Percentiles rank a stretch among this genome's conserved stretches.
Evolutionary conservation across 2,329 filamentous ascomycete genomes (phyloP).

Genomic region (Botrytis byssoidea): DNA sequence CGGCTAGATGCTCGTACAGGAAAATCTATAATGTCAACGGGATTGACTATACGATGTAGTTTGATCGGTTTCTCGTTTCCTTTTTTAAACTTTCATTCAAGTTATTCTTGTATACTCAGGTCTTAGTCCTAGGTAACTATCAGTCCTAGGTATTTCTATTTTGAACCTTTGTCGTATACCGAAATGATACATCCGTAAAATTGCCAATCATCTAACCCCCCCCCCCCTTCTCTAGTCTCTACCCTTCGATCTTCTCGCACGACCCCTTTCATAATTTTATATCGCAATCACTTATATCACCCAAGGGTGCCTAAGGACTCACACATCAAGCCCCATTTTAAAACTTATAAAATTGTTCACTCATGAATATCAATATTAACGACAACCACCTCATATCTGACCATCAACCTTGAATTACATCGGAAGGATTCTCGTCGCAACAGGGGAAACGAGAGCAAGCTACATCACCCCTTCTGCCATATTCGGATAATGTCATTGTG

Average conservation of each 20-base stretch:
- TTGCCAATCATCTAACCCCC: neutral
- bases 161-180: neutral
- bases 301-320: neutral
- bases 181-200: slow-evolving; percentile 1
- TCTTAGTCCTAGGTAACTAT: neutral
- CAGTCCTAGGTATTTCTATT: neutral
- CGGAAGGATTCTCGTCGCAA: neutral
- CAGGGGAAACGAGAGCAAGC: neutral
- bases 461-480: neutral
- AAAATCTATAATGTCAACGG: neutral
- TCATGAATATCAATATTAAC: neutral
- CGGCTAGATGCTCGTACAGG: slow-evolving; percentile 1
- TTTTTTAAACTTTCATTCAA: neutral
- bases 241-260: neutral
- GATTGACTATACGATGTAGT: neutral
- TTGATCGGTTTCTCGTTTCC: neutral
- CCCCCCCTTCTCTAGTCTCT: no score
- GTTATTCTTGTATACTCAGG: neutral
- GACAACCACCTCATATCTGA: neutral
- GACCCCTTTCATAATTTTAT: neutral
- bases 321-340: neutral
- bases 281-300: no score
- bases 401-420: neutral
- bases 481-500: neutral
- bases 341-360: neutral